These are phyloP conservation scores for Monilinia vaccinii-corymbosi DNA, from an alignment of 2,329 filamentous ascomycete genomes.

Conservation along the genomic window DNA sequence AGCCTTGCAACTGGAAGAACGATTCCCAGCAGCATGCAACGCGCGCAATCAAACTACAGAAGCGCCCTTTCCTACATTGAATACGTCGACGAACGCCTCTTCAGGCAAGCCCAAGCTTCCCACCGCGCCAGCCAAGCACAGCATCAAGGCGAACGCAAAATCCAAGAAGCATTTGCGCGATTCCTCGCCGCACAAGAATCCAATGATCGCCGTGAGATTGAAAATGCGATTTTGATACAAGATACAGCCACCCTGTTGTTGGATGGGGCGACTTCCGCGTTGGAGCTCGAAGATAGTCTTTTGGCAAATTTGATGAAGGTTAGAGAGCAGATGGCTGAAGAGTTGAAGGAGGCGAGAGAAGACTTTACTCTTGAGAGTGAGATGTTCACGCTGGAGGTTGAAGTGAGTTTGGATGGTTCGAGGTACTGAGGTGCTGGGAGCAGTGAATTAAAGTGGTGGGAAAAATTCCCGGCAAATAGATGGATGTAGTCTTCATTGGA, in stretches of 20 bases:
- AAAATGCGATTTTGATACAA: background rate
- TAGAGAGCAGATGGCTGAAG: background rate
- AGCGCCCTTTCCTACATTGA: background rate
- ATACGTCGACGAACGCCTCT: background rate
- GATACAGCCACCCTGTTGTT: background rate
- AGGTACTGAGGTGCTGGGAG: background rate
- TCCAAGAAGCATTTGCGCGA: background rate
- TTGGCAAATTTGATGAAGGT: background rate
- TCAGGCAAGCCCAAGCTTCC: background rate
- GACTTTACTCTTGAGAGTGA: background rate
- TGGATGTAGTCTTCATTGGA: no score
- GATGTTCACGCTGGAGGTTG: fast-evolving
- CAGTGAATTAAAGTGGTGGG: background rate
- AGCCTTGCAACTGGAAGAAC: background rate
- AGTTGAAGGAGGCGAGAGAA: background rate
- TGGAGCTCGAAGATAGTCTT: background rate
- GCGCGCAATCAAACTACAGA: background rate
- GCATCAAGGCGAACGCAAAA: background rate
- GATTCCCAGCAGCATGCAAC: no score
- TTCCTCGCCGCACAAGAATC: background rate
- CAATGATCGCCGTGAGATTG: fast-evolving
- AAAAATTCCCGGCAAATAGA: background rate
- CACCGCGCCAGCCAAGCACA: background rate
- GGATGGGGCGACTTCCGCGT: background rate
- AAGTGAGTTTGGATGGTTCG: background rate